These are phyloP conservation scores for Suillus ampliporus DNA, from an alignment of 768 basidiomycete genomes.

Conservation along the genomic window DNA sequence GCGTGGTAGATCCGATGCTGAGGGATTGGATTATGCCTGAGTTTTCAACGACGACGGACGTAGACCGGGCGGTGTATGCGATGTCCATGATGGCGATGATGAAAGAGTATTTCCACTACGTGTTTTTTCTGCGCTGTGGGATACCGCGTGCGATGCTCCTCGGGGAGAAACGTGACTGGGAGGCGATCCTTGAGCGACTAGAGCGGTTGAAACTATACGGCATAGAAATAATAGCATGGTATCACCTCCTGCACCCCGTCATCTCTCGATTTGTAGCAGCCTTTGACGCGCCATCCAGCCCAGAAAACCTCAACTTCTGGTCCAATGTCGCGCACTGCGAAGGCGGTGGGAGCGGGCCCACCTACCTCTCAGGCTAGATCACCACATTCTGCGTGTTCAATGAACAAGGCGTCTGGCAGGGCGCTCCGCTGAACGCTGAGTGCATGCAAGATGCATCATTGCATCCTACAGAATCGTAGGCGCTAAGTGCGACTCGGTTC, in stretches of 20 bases:
- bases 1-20: slow-evolving; percentile 33
- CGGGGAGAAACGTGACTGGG: slow-evolving; percentile 48
- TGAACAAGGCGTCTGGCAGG: slow-evolving; percentile 40
- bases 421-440: slow-evolving; percentile 35
- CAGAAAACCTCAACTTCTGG: slow-evolving; percentile 44
- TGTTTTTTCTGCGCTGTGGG: slow-evolving; percentile 40
- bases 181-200: slow-evolving; percentile 40
- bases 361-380: slow-evolving; percentile 46
- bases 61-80: slow-evolving; percentile 44
- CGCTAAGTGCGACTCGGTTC: slow-evolving; percentile 32
- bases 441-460: slow-evolving; percentile 34
- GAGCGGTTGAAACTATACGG: slow-evolving; percentile 48
- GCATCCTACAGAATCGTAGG: slow-evolving; percentile 32
- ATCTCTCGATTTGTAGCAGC: slow-evolving; percentile 42
- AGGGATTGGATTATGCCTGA: slow-evolving; percentile 48
- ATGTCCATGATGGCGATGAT: slow-evolving; percentile 50
- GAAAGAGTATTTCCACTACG: slow-evolving; percentile 45
- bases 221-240: slow-evolving; percentile 43
- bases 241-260: slow-evolving; percentile 47
- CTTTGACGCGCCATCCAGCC: slow-evolving; percentile 37
- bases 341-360: slow-evolving; percentile 28
- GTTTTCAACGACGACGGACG: slow-evolving; percentile 50
- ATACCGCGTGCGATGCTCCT: slow-evolving; percentile 52
- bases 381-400: slow-evolving; percentile 44
- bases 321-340: slow-evolving; percentile 36